A percentile compares a stretch with the other conserved stretches of the same genome.
phyloP scores from a whole-genome alignment of 1,139 yeast species.

The Saccharomyces hybrid region DNA sequence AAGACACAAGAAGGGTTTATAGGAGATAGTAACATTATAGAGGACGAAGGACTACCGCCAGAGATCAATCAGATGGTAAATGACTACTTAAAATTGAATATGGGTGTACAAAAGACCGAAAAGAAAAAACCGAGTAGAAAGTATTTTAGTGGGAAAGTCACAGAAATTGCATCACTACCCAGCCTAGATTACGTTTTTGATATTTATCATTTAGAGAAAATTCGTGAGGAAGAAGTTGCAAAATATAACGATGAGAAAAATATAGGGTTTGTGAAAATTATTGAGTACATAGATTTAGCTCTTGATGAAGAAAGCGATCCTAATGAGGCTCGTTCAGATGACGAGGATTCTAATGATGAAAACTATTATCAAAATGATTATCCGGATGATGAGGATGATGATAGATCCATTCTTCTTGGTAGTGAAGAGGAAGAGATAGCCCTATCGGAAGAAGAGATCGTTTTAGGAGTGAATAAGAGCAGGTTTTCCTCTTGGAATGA shows the following conservation, averaged over 20 bases:
- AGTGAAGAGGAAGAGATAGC: constrained; percentile 33
- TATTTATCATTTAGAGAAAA: constrained; percentile 60
- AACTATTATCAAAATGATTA: constrained; percentile 88
- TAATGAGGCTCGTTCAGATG: constrained; percentile 40
- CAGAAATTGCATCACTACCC: constrained; percentile 23
- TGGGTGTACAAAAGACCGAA: constrained; percentile 8
- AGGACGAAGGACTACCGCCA: constrained; percentile 43
- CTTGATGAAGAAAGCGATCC: constrained; percentile 45
- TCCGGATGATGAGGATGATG: constrained; percentile 84
- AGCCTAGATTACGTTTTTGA: constrained; percentile 83
- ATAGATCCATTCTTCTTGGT: constrained; percentile 33
- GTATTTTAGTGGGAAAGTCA: constrained; percentile 17
- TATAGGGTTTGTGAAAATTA: constrained; percentile 59
- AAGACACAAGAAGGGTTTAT: neutral
- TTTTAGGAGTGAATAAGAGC: constrained; percentile 2
- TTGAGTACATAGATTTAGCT: constrained; percentile 51
- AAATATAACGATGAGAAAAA: constrained; percentile 36
- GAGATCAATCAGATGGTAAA: constrained; percentile 65
- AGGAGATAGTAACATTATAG: neutral
- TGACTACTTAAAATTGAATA: constrained; percentile 41
- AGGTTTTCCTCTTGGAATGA: constrained; percentile 3
- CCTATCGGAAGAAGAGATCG: constrained; percentile 11
- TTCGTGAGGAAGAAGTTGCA: constrained; percentile 41
- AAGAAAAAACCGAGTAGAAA: constrained; percentile 26
- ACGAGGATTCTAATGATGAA: constrained; percentile 84